Base-by-base conservation (phyloP, 306 rosid species). In the Sphenostylis stenocarpa region DNA sequence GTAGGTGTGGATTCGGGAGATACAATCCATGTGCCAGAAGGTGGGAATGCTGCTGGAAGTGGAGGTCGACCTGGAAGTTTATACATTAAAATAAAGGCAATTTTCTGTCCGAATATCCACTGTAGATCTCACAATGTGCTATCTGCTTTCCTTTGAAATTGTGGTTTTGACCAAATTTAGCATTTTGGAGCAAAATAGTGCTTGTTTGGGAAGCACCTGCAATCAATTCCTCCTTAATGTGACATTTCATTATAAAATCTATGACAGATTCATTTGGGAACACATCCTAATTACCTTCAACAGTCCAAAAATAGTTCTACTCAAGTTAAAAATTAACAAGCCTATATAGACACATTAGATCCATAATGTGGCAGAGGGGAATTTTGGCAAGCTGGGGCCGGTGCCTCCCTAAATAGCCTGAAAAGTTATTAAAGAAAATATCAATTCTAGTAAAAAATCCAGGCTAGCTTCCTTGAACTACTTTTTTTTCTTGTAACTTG, bases 1-100 rank as follows among this genome's bases (percentile, higher is more conserved):
- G 41, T 72, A 95, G 99, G 99, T 28, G 94, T 95, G 79, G 97
- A 90, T 75, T 82, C 90, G 13, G 99, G 97, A 67, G 99, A 95
- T 83, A 89, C 97, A 72, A 92, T 95, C 79, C 91, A 94, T 80
- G 93, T 95, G 65, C 97, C 97, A 41, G 96, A 85, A 83, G 99
- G 90, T 80, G 99, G 99, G 75, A 87, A 86, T 89, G 83, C 88
- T 48, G 96, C 90, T 53, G 85, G 89, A 78, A 83, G 81, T 77
- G 90, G 93, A 77, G 90, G 85, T 61, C 93, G 76, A 34, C 73
- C 95, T 70, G 97, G 99, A 81, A 89, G 84, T 84, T 80, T 95
- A 62, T 82, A 85, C 81, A 92, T 95, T 70, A 90, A 88, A 84
- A 75, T 95, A 76, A 95, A 89, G 99, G 99, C 19, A 83, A 31